Percentiles rank a stretch among this genome's conserved stretches.
Evolutionary conservation across 192 early-diverging fungal genomes (phyloP).

Genomic region (Gaertneriomyces semiglobifer): DNA sequence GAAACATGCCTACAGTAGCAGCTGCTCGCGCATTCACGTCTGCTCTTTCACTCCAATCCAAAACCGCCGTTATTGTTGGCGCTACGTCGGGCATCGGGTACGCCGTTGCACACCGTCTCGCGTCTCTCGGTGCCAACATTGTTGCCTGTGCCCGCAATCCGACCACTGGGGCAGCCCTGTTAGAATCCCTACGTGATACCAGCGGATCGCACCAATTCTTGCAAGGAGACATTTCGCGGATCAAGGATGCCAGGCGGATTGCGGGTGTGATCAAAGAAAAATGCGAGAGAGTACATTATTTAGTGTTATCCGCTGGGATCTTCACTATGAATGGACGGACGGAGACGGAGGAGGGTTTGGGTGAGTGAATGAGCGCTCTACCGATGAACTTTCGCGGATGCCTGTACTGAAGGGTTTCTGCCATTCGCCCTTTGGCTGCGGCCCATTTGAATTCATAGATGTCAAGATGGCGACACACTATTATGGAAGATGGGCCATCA

Average conservation of each 20-base stretch:
- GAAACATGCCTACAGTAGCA: constrained; percentile 1
- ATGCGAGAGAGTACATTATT: neutral
- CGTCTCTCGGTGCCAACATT: constrained; percentile 21
- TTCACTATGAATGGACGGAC: constrained; percentile 29
- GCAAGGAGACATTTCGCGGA: constrained; percentile 24
- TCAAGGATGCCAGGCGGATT: constrained; percentile 24
- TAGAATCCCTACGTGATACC: constrained; percentile 5
- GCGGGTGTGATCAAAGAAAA: constrained; percentile 1
- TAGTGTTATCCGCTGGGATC: constrained; percentile 32
- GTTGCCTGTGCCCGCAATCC: constrained; percentile 29
- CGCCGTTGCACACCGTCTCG: constrained; percentile 30
- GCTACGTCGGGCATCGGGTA: constrained; percentile 39
- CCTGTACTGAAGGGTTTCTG: too few species aligned
- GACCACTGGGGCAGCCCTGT: constrained; percentile 15
- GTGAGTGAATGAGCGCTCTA: too few species aligned
- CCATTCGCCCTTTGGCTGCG: too few species aligned
- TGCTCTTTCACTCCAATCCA: constrained; percentile 8
- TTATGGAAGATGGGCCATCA: constrained; percentile 24
- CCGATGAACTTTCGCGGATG: too few species aligned
- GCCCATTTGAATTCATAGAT: constrained; percentile 15
- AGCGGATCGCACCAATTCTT: constrained; percentile 20
- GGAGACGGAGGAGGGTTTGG: constrained; percentile 32
- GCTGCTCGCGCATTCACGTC: constrained; percentile 14
- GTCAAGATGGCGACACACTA: constrained; percentile 37
- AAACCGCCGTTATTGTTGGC: constrained; percentile 32